These are phyloP conservation scores for Fusarium sp. DNA, from an alignment of 2,329 filamentous ascomycete genomes.

Conservation along the genomic window DNA sequence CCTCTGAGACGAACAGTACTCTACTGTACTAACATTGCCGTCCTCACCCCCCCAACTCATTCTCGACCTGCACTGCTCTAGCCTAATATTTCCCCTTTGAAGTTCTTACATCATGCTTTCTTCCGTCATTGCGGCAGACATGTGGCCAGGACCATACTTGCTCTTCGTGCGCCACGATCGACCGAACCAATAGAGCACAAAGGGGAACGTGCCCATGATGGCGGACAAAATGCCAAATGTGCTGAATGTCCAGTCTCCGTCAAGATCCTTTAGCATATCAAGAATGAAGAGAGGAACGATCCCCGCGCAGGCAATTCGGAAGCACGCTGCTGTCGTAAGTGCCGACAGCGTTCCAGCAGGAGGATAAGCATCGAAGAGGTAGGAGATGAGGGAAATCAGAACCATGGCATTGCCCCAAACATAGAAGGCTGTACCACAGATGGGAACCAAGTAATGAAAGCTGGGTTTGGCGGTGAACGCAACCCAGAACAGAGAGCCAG, in stretches of 20 bases:
- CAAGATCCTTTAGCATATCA: slow-evolving; percentile 2
- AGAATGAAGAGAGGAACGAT: slow-evolving; percentile 13
- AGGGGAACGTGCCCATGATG: slow-evolving; percentile 1
- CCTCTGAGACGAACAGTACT: background rate
- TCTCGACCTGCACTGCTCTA: background rate
- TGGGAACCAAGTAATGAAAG: slow-evolving; percentile 10
- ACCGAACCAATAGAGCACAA: slow-evolving; percentile 2
- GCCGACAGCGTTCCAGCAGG: slow-evolving; percentile 7
- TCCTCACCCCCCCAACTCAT: no score
- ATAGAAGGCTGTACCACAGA: slow-evolving; percentile 10
- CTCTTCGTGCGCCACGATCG: slow-evolving; percentile 1
- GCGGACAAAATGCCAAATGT: slow-evolving; percentile 9
- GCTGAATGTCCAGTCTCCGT: slow-evolving; percentile 7
- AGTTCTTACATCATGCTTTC: background rate
- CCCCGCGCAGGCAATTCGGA: slow-evolving; percentile 3
- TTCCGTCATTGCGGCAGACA: background rate
- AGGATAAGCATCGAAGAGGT: slow-evolving; percentile 12
- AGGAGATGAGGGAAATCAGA: slow-evolving; percentile 7
- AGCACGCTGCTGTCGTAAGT: slow-evolving; percentile 4
- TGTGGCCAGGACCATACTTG: background rate
- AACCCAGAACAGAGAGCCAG: slow-evolving; percentile 15
- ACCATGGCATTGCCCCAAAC: slow-evolving; percentile 13
- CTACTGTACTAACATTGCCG: background rate
- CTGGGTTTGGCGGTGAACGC: slow-evolving; percentile 4
- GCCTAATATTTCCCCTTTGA: background rate